phyloP scores from a whole-genome alignment of 202 grass and related monocot genomes.

The Alloteropsis angusta region DNA sequence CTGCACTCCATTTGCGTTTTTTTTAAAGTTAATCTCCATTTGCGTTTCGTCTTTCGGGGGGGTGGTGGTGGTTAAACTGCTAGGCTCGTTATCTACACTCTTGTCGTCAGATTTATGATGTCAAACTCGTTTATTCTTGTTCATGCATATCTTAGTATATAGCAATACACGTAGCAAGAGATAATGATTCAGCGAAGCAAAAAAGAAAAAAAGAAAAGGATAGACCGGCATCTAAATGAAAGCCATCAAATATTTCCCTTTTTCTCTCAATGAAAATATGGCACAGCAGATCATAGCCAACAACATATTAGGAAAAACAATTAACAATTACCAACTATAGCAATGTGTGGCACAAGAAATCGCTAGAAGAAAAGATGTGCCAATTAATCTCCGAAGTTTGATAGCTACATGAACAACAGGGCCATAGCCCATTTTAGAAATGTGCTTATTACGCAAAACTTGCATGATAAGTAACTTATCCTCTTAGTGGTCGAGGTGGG shows the following conservation, averaged over 20 bases:
- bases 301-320: background rate
- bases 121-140: too few relatives aligned
- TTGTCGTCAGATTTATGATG: too few relatives aligned
- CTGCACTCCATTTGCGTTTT: background rate
- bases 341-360: background rate
- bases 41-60: too few relatives aligned
- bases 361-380: background rate
- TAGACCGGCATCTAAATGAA: background rate
- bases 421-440: background rate
- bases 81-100: too few relatives aligned
- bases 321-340: background rate
- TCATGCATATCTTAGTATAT: too few relatives aligned
- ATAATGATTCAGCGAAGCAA: background rate
- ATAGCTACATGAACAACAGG: background rate
- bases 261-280: background rate
- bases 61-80: too few relatives aligned
- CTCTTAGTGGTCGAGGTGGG: background rate
- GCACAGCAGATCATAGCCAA: background rate
- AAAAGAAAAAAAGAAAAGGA: background rate
- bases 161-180: too few relatives aligned
- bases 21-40: too few relatives aligned
- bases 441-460: background rate
- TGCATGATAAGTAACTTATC: background rate
- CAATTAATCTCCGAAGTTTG: accelerated
- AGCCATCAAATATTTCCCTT: background rate